These are phyloP conservation scores for Coniferiporia weirii DNA, from an alignment of 1,284 basidiomycete genomes.

Conservation along the genomic window DNA sequence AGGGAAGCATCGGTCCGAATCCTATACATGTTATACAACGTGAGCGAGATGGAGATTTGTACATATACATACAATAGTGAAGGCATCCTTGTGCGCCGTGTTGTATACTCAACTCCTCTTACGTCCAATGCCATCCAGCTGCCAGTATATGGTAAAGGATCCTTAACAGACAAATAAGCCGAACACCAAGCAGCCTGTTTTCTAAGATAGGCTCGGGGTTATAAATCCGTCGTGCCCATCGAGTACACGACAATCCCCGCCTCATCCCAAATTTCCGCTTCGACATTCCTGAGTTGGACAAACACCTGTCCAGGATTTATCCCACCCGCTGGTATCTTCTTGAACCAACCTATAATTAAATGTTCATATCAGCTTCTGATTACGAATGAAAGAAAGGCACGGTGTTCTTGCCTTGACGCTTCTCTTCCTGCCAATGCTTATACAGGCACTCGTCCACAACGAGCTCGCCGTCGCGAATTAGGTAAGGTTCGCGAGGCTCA, in stretches of 20 bases:
- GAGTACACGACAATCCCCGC: conserved; percentile 10
- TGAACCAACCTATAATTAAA: conserved; percentile 14
- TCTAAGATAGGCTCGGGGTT: background rate
- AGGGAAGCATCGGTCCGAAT: no score
- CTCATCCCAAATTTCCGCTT: conserved; percentile 17
- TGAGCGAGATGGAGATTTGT: no score
- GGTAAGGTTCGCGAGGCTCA: conserved; percentile 14
- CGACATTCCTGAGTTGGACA: conserved; percentile 7
- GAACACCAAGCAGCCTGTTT: background rate
- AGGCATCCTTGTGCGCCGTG: no score
- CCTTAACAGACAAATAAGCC: background rate
- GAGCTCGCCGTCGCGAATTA: conserved; percentile 7
- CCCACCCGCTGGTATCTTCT: conserved; percentile 2
- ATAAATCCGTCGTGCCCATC: background rate
- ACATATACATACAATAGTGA: no score
- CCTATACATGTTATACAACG: no score
- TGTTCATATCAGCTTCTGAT: background rate
- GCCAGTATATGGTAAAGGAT: no score
- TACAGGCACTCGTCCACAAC: conserved; percentile 17
- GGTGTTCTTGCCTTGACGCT: conserved; percentile 6
- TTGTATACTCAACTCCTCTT: no score
- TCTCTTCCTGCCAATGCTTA: conserved; percentile 19
- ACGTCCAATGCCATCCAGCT: no score
- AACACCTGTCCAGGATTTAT: conserved; percentile 7
- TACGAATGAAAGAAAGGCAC: background rate